Conservation (phyloP, 768 basidiomycete genomes). For the Podaxis sp. region DNA sequence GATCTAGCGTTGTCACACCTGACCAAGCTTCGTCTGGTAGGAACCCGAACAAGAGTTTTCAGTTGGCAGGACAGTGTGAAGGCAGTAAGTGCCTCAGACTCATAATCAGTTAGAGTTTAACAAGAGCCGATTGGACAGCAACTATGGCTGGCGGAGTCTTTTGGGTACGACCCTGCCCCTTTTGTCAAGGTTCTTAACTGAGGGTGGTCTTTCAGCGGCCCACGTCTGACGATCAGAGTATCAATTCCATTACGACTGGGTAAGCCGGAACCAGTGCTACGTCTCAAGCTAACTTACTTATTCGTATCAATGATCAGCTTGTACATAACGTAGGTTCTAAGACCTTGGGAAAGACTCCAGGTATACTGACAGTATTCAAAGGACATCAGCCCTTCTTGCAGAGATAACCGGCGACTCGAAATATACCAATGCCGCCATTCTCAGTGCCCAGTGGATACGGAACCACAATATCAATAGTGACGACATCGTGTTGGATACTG, state of each 20-base stretch:
- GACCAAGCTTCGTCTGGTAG: constrained; percentile 36
- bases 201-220: constrained; percentile 34
- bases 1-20: constrained; percentile 40
- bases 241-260: constrained; percentile 56
- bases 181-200: background rate
- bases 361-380: constrained; percentile 19
- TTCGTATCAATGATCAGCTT: constrained; percentile 25
- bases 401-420: constrained; percentile 43
- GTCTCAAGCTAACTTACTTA: background rate
- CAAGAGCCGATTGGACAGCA: constrained; percentile 21
- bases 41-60: constrained; percentile 41
- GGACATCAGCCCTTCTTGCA: constrained; percentile 50
- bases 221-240: constrained; percentile 36
- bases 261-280: constrained; percentile 21
- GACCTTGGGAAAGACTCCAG: background rate
- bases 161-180: constrained; percentile 36
- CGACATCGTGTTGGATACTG: constrained; percentile 46
- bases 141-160: constrained; percentile 58
- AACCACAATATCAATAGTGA: constrained; percentile 41
- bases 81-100: constrained; percentile 32
- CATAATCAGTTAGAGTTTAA: background rate
- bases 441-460: constrained; percentile 49
- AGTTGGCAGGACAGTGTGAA: constrained; percentile 41
- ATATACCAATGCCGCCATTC: constrained; percentile 46
- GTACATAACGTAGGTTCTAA: constrained; percentile 36